These are phyloP conservation scores for Heterobasidion irregulare DNA, from an alignment of 1,284 basidiomycete genomes.

Conservation along the genomic window DNA sequence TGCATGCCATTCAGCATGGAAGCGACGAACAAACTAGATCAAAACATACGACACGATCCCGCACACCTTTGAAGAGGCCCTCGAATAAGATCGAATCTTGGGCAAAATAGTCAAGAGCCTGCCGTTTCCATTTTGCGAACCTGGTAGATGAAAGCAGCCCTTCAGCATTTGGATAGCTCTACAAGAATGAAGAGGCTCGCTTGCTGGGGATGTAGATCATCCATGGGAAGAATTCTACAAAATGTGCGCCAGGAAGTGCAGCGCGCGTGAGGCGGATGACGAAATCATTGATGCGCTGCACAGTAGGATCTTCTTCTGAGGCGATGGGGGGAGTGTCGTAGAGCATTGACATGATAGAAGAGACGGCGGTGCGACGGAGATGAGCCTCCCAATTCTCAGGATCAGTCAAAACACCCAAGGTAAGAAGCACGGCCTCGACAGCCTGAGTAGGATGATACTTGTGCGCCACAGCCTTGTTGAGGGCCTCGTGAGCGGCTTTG, in stretches of 20 bases:
- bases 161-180: not conserved
- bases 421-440: conserved; percentile 4
- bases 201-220: conserved; percentile 1
- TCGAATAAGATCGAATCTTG: conserved; percentile 5
- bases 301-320: conserved; percentile 1
- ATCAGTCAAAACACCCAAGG: not conserved
- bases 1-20: not conserved
- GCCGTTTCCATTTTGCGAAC: conserved; percentile 6
- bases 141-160: not conserved
- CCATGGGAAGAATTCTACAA: conserved; percentile 3
- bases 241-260: not conserved
- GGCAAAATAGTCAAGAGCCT: not conserved
- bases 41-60: not conserved
- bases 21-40: not conserved
- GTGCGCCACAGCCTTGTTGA: conserved; percentile 1
- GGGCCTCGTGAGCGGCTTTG: conserved; percentile 2
- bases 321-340: conserved; percentile 2
- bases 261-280: not conserved
- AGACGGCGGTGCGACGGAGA: conserved; percentile 4
- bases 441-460: not conserved
- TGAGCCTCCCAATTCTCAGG: not conserved
- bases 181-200: not conserved
- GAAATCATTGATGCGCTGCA: not conserved
- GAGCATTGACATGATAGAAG: conserved; percentile 2
- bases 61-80: conserved; percentile 1